These are phyloP conservation scores for Nannochloropsis gaditana DNA, from an alignment of 108 stramenopile species.

Conservation along the genomic window DNA sequence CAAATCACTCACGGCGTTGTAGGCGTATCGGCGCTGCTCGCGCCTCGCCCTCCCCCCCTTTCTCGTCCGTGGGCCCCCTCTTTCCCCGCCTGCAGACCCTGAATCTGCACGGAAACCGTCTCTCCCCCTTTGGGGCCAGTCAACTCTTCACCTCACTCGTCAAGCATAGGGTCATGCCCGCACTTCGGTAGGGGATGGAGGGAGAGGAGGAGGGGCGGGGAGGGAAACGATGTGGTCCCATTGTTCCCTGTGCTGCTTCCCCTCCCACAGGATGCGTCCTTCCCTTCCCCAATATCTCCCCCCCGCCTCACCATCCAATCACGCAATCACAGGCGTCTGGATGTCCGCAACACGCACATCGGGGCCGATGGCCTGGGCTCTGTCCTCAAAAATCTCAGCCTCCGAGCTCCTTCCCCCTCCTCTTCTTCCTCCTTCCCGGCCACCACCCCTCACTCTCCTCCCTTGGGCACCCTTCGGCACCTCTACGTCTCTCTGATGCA, in stretches of 20 bases:
- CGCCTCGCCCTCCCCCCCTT: neutral
- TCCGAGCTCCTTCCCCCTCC: neutral
- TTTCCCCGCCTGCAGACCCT: neutral
- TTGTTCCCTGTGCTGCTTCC: no score
- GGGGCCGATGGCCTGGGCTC: neutral
- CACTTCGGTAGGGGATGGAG: neutral
- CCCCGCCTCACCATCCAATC: no score
- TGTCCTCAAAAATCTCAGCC: neutral
- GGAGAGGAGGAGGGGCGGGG: neutral
- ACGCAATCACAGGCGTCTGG: neutral
- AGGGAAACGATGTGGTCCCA: neutral
- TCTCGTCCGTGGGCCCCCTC: neutral
- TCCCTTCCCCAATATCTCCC: no score
- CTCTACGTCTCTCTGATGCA: neutral
- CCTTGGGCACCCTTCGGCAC: neutral
- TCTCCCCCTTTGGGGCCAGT: neutral
- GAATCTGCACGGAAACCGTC: neutral
- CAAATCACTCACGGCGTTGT: no score
- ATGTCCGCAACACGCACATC: constrained; percentile 14
- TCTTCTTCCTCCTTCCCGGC: neutral
- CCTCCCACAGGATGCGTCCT: no score
- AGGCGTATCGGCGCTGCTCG: neutral
- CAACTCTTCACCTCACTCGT: neutral
- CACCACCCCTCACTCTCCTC: neutral
- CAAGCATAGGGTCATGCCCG: neutral